A percentile compares a stretch with the other conserved stretches of the same genome.
Evolutionary conservation across 2,329 filamentous ascomycete species (phyloP).

Genomic region (Penicillium sp.): DNA sequence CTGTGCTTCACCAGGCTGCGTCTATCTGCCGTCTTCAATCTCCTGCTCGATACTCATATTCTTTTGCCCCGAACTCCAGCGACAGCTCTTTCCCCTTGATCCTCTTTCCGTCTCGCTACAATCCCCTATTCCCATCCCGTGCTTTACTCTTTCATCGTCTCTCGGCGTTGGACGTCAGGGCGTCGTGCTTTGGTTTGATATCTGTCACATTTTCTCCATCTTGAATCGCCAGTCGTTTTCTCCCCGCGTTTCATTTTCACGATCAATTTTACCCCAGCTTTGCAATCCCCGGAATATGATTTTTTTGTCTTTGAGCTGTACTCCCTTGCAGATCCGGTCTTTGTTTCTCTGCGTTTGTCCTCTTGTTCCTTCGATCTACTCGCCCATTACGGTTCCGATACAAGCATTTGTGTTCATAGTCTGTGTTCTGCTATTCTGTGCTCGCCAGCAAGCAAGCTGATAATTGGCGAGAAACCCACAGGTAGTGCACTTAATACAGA

Average conservation of each 20-base stretch:
- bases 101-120: constrained; percentile 12
- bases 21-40: constrained; percentile 11
- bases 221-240: constrained; percentile 31
- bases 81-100: constrained; percentile 13
- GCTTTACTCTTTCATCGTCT: constrained; percentile 36
- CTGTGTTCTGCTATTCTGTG: constrained; percentile 2
- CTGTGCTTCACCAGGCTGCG: constrained; percentile 17
- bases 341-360: constrained; percentile 2
- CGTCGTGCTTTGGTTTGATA: constrained; percentile 40
- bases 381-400: constrained; percentile 2
- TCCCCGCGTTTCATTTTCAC: constrained; percentile 16
- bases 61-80: constrained; percentile 13
- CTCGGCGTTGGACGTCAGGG: constrained; percentile 43
- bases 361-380: constrained; percentile 1
- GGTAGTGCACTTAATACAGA: constrained; percentile 14
- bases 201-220: constrained; percentile 7
- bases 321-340: constrained; percentile 8
- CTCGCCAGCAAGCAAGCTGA: constrained; percentile 3
- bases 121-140: constrained; percentile 19
- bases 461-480: constrained; percentile 18
- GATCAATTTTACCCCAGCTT: constrained; percentile 5
- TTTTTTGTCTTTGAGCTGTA: constrained; percentile 10
- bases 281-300: constrained; percentile 16
- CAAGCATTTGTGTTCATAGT: constrained; percentile 11
- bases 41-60: constrained; percentile 3